phyloP scores from a whole-genome alignment of 169 alveolate species.

The Blepharisma undulans region DNA sequence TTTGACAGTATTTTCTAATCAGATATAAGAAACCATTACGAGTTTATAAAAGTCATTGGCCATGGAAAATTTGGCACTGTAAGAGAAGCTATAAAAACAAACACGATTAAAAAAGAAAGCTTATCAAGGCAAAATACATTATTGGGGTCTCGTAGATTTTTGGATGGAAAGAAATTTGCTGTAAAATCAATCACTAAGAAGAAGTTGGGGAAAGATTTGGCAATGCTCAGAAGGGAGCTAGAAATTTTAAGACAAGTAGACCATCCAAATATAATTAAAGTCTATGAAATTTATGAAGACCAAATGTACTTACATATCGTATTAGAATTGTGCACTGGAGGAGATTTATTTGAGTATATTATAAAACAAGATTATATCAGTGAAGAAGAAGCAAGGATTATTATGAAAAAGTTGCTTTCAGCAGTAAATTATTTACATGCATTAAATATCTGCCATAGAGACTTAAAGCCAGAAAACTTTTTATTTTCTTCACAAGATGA shows the following conservation, averaged over 20 bases:
- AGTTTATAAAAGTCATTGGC: constrained; percentile 12
- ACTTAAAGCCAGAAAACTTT: constrained; percentile 63
- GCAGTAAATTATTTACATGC: constrained; percentile 64
- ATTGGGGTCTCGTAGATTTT: background rate
- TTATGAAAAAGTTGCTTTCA: constrained; percentile 45
- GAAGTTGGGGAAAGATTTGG: background rate
- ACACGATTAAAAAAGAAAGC: background rate
- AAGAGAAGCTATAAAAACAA: background rate
- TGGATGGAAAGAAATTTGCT: constrained; percentile 31
- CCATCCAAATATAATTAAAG: constrained; percentile 77
- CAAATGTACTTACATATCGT: constrained; percentile 66
- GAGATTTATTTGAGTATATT: constrained; percentile 26
- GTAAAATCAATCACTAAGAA: constrained; percentile 44
- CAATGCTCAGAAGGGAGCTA: constrained; percentile 2
- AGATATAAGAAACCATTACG: background rate
- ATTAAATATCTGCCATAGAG: constrained; percentile 55
- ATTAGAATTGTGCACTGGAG: constrained; percentile 58
- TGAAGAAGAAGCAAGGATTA: constrained; percentile 9
- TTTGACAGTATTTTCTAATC: background rate
- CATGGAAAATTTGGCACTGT: constrained; percentile 27
- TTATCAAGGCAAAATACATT: background rate
- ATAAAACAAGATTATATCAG: background rate
- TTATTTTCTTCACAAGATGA: constrained; percentile 18
- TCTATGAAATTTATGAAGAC: constrained; percentile 74
- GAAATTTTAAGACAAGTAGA: constrained; percentile 41